phyloP scores from a whole-genome alignment of 164 flowering plant genomes.

The Vitis amurensis region DNA sequence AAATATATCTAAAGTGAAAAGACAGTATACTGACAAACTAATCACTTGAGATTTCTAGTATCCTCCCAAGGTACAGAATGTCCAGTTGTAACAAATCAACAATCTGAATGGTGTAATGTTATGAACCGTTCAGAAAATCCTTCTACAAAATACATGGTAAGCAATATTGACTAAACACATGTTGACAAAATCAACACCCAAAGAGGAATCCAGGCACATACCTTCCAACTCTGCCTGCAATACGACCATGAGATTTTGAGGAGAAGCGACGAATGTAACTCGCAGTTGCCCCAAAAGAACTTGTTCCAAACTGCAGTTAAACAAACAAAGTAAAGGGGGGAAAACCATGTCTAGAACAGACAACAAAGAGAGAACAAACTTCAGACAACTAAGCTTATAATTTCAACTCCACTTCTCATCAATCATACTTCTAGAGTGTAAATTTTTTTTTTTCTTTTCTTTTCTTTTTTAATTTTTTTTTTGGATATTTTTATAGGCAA shows the following conservation, averaged over 20 bases:
- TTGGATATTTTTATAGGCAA: too few relatives aligned
- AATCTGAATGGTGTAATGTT: background rate
- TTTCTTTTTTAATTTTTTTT: too few relatives aligned
- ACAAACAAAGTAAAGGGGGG: background rate
- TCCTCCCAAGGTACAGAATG: background rate
- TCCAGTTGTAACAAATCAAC: background rate
- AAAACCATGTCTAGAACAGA: background rate
- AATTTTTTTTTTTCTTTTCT: too few relatives aligned
- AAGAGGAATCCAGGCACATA: conserved; percentile 12
- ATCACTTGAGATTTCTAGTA: background rate
- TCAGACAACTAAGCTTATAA: background rate
- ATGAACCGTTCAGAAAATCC: too few relatives aligned
- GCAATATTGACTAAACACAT: too few relatives aligned
- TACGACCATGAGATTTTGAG: conserved; percentile 85
- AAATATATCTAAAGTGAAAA: background rate
- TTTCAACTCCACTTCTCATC: background rate
- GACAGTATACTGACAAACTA: background rate
- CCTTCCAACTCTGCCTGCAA: conserved; percentile 91
- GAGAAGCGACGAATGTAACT: conserved; percentile 78
- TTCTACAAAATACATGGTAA: too few relatives aligned
- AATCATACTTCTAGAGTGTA: too few relatives aligned
- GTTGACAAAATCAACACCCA: background rate
- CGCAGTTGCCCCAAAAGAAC: conserved; percentile 80
- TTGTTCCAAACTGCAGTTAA: conserved; percentile 67
- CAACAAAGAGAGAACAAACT: background rate